Evolutionary conservation across 1,284 basidiomycete genomes (phyloP), one percentile per base, ranked within the genome.

Genomic region (Ceratorhiza oryzae-sativae): DNA sequence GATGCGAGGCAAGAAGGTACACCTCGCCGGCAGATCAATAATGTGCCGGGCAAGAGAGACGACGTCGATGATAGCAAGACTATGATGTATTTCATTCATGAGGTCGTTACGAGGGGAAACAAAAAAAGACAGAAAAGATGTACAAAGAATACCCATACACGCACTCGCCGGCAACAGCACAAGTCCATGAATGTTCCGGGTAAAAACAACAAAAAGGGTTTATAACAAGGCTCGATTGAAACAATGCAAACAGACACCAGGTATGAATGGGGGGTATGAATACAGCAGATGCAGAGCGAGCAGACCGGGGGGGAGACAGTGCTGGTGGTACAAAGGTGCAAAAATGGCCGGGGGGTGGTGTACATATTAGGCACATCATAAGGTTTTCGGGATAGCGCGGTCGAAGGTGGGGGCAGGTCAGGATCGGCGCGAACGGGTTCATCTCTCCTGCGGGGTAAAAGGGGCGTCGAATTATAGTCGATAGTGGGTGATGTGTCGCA

Each of bases 401-500:
- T 51, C 49, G 49, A 51, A 51, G 49, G 23, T 9, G 25, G 20
- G 49, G 49, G n/a, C n/a, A n/a, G n/a, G n/a, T n/a, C n/a, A n/a
- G n/a, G n/a, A n/a, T n/a, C n/a, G 9, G 36, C 36, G 36, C 13
- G 8, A 39, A 39, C 36, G 36, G n/a, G n/a, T n/a, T n/a, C n/a
- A n/a, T 39, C 13, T 39, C 36, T 39, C 36, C 36, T 39, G 36
- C 13, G 36, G n/a, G 36, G 36, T 39, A 13, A 20, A 3, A 27
- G 25, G 10, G 39, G 34, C 36, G 41, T 12, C 20, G 39, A 45
- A 27, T 56, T 68, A 68, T 34, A 68, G 63, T 55, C 63, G 49
- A 51, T 68, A 56, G 20, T 68, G 63, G 34, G 63, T 39, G 30
- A 68, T 68, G 51, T 68, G 63, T 42, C 63, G 63, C 49, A 68